Evolutionary conservation across 345 rosid species (phyloP), one percentile per base, ranked within the genome.

Genomic region (Eucalyptus pauciflora): DNA sequence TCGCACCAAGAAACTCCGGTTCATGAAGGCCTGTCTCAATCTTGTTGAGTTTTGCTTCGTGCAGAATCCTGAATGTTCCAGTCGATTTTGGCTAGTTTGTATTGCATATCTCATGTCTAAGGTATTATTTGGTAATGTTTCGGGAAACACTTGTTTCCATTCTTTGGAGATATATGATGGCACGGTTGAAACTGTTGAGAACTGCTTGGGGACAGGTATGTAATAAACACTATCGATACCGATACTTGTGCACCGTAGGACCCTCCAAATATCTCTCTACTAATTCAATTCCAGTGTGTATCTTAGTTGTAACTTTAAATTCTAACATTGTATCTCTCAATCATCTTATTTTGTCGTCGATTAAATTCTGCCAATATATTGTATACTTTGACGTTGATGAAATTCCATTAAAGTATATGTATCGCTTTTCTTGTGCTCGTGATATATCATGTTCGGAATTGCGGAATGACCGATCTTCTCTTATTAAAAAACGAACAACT

Each of bases 371-470:
- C 0, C 27, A 22, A 56, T 20, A 56, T 52, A 2, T 52, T 18
- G 1, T 56, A 56, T 56, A 2, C 1, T 56, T 24, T 8, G 6
- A 56, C 6, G 2, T 56, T 56, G 62, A 56, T 56, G 27, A 22
- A 56, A 56, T 56, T 56, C 1, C 29, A 24, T 56, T 24, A 24
- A 56, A 56, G 0, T 2, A 56, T 4, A 10, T 24, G 0, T 10
- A 10, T 56, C 0, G 0, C 29, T 56, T 1, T 56, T 56, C 6
- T 56, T 56, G 29, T 56, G 5, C 29, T 56, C 29, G 0, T 56
- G 29, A 56, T 24, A 56, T 24, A 9, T 56, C 0, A 0, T 56
- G 13, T 56, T 22, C 0, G 0, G 29, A 56, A 24, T 56, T 8
- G 29, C 13, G 0, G 13, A 24, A 56, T 56, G 62, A 2, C 0